Evolutionary conservation across 768 basidiomycete genomes (phyloP).

Genomic region (Suillus fuscotomentosus): DNA sequence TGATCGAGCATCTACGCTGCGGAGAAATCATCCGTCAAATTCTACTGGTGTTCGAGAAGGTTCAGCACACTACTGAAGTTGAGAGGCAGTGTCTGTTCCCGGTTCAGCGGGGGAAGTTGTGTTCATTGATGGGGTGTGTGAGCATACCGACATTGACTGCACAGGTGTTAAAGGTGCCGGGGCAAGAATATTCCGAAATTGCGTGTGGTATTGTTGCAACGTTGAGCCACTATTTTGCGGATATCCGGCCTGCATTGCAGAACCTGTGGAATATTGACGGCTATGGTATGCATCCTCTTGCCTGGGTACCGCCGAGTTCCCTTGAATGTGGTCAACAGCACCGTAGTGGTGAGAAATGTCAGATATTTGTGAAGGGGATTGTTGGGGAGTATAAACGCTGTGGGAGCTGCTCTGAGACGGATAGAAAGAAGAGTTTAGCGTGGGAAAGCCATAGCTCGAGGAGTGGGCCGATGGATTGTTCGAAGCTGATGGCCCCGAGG

Average conservation of each 20-base stretch:
- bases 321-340: slow-evolving; percentile 18
- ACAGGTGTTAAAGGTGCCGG: slow-evolving; percentile 15
- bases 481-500: slow-evolving; percentile 24
- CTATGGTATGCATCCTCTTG: slow-evolving; percentile 18
- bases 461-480: slow-evolving; percentile 19
- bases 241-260: slow-evolving; percentile 29
- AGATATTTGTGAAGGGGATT: slow-evolving; percentile 31
- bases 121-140: slow-evolving; percentile 22
- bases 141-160: slow-evolving; percentile 25
- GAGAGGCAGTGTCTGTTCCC: slow-evolving; percentile 21
- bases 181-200: slow-evolving; percentile 19
- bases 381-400: slow-evolving; percentile 29
- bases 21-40: background rate
- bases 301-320: slow-evolving; percentile 23
- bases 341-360: slow-evolving; percentile 29
- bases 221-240: slow-evolving; percentile 16
- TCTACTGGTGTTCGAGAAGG: background rate
- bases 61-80: slow-evolving; percentile 21
- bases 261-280: slow-evolving; percentile 24
- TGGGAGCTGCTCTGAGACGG: slow-evolving; percentile 38
- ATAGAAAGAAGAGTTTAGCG: slow-evolving; percentile 57
- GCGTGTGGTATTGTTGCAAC: slow-evolving; percentile 22
- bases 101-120: slow-evolving; percentile 28
- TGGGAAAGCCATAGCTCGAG: slow-evolving; percentile 42
- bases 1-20: background rate